Evolutionary conservation across 768 basidiomycete species (phyloP), one percentile per base, ranked within the genome.

Genomic region (Zangia roseola): DNA sequence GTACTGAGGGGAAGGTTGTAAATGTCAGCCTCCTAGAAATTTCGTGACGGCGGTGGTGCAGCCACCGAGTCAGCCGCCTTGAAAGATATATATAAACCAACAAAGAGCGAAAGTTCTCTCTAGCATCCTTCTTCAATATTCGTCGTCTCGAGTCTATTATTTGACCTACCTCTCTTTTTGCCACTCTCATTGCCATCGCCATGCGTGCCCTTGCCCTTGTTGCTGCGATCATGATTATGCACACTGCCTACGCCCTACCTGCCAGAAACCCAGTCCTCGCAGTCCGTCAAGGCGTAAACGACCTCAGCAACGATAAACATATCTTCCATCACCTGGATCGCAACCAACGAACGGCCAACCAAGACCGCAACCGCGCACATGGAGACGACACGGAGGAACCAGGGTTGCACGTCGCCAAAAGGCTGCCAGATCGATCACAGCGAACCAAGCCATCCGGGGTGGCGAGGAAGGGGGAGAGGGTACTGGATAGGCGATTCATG

Each of bases 271-370:
- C 47, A 49, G 46, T 50, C 67, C 58, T 67, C 45, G 36, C 50
- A 45, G 48, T 45, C 19, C 54, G 49, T 35, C 47, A 48, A 21
- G 49, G 30, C 41, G 52, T 44, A 35, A 23, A 52, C 53, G 51
- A 62, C 35, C 49, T 57, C 47, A 45, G 43, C 23, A 52, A 61
- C 47, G 53, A 61, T 23, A 55, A 42, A 19, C 53, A 65, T 38
- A 21, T 61, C 23, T 63, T 65, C 47, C 63, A 65, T 17, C 63
- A 68, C 45, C 26, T 65, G 40, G 66, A 68, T 43, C 67, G 56
- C 14, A 68, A 64, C 44, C 67, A 47, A 33, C 54, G 50, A 19
- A 65, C 62, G 8, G 59, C 61, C 47, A 44, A 44, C 46, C 52
- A 35, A 8, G 44, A 53, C 35, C 59, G 44, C 36, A 45, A 51